phyloP scores from a whole-genome alignment of 2,329 filamentous ascomycete genomes.

The Colletotrichum chlorophyti region DNA sequence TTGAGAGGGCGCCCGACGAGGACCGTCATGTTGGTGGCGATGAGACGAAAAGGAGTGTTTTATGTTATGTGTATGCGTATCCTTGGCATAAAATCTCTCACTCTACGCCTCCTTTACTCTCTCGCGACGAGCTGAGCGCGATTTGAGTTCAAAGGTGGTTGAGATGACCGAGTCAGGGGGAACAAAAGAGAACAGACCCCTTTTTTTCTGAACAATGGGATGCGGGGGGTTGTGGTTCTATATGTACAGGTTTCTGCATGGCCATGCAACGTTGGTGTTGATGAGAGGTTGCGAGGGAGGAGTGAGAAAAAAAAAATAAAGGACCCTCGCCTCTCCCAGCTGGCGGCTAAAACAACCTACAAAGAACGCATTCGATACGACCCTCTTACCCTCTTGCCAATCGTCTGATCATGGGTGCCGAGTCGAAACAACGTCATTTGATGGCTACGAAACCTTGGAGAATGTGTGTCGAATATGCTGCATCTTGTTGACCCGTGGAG shows the following conservation, averaged over 20 bases:
- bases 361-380: too few species aligned
- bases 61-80: not conserved
- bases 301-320: not conserved
- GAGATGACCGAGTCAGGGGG: not conserved
- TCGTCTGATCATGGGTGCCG: not conserved
- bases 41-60: not conserved
- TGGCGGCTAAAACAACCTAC: too few species aligned
- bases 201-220: constrained; percentile 6
- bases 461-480: constrained; percentile 14
- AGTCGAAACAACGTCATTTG: constrained; percentile 21
- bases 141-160: not conserved
- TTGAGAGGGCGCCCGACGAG: constrained; percentile 44
- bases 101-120: too few species aligned
- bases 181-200: not conserved
- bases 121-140: constrained; percentile 4
- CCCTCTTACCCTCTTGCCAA: not conserved
- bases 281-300: not conserved
- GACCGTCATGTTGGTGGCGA: constrained; percentile 17
- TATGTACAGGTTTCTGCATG: constrained; percentile 1
- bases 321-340: too few species aligned
- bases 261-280: constrained; percentile 13
- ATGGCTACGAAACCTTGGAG: constrained; percentile 13
- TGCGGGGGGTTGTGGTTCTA: constrained; percentile 5
- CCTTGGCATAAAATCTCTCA: too few species aligned
- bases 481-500: constrained; percentile 10